phyloP scores from a whole-genome alignment of 2,329 filamentous ascomycete genomes.

The Teratosphaeria gauchensis region DNA sequence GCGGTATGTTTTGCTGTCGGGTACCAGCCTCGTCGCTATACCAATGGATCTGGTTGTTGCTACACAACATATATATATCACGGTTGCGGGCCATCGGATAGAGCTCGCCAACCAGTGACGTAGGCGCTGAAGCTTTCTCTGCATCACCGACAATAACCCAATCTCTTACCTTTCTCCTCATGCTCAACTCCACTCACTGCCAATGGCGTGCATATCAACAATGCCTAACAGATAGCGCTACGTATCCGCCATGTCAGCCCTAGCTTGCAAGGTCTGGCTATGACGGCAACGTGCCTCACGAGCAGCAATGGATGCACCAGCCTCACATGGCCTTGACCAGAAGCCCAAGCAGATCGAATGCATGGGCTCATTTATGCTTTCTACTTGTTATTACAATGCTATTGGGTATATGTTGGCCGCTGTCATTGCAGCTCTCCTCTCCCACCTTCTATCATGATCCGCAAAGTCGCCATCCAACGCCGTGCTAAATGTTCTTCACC shows the following conservation, averaged over 20 bases:
- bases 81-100: neutral
- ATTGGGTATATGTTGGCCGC: neutral
- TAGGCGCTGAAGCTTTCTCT: neutral
- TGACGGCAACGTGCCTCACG: too few relatives aligned
- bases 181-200: too few relatives aligned
- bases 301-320: too few relatives aligned
- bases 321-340: too few relatives aligned
- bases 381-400: neutral
- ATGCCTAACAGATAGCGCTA: too few relatives aligned
- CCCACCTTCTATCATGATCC: neutral
- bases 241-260: too few relatives aligned
- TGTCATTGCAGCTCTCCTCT: neutral
- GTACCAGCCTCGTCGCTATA: neutral
- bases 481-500: neutral
- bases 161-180: too few relatives aligned
- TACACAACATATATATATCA: neutral
- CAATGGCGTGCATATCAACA: too few relatives aligned
- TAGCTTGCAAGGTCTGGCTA: too few relatives aligned
- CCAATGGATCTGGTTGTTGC: neutral
- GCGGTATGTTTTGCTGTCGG: neutral
- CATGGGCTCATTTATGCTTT: too few relatives aligned
- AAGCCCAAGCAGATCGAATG: too few relatives aligned
- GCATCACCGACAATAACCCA: too few relatives aligned
- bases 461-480: neutral
- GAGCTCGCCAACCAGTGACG: neutral